These are phyloP conservation scores for Diaporthe helianthi DNA, from an alignment of 2,329 filamentous ascomycete genomes.

Conservation along the genomic window DNA sequence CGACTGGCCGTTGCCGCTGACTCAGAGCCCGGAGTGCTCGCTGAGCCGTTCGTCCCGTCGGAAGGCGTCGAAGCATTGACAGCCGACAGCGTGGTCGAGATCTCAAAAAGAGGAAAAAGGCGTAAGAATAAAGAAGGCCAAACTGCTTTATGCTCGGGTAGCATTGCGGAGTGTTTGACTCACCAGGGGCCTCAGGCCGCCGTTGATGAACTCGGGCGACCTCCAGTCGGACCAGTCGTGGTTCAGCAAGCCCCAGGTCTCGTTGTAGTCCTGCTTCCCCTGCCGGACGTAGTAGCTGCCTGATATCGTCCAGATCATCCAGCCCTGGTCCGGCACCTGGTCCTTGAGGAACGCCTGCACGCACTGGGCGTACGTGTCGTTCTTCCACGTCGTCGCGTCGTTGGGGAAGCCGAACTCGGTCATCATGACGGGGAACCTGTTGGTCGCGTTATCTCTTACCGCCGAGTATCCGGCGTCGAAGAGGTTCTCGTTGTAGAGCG, in stretches of 20 bases:
- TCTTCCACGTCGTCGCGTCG: slow-evolving; percentile 21
- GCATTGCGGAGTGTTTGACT: slow-evolving; percentile 44
- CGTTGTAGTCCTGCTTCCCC: slow-evolving; percentile 57
- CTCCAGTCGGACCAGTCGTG: slow-evolving; percentile 49
- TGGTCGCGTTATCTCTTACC: slow-evolving; percentile 41
- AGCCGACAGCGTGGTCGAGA: slow-evolving; percentile 18
- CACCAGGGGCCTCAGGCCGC: slow-evolving; percentile 48
- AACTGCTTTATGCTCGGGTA: slow-evolving; percentile 11
- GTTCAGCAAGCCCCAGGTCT: slow-evolving; percentile 55
- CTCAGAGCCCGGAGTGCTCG: neutral
- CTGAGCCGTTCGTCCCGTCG: neutral
- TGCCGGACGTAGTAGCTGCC: slow-evolving; percentile 65
- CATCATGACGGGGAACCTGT: slow-evolving; percentile 44
- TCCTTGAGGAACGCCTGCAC: slow-evolving; percentile 20
- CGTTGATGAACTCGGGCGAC: slow-evolving; percentile 43
- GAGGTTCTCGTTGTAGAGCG: slow-evolving; percentile 52
- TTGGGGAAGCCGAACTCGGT: slow-evolving; percentile 32
- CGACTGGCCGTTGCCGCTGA: neutral
- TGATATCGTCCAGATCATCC: slow-evolving; percentile 64
- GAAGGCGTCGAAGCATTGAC: slow-evolving; percentile 19
- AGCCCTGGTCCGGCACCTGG: slow-evolving; percentile 50
- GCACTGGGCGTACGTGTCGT: slow-evolving; percentile 25
- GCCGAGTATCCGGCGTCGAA: slow-evolving; percentile 61
- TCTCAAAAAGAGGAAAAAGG: neutral
- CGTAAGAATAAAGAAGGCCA: neutral